Base-by-base conservation (phyloP, 345 rosid species). In the Pistacia vera region DNA sequence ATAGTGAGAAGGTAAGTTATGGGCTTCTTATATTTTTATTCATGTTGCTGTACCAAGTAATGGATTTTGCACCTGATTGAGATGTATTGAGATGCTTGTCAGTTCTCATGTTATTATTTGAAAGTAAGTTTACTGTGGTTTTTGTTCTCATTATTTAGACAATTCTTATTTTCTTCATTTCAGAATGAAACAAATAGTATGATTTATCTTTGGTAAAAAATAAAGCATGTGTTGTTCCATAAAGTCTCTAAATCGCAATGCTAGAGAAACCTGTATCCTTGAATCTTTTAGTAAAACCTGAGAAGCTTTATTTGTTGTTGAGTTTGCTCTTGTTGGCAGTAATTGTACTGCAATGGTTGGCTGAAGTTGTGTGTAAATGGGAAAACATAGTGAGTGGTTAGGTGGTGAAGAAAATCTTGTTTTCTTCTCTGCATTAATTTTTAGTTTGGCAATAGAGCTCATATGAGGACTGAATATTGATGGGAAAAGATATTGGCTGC, bases 1-100 rank as follows among this genome's bases (percentile, higher is more conserved):
- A 90, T 48, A 70, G 60, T 64, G 85, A 83, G 18, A 91, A 85
- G 92, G 98, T 92, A 71, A 67, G 38, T 48, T 56, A 62, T 41
- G 0, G n/a, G 20, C 6, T 62, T 25, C 52, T 14, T 36, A 35
- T 30, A 20, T 70, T 56, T 56, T 60, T 46, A 5, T n/a, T 30
- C 35, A 44, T 63, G 20, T 28, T 28, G 41, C 33, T 4, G 0
- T 25, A 63, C 49, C 35, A 14, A 20, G 63, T 46, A 22, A 61
- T 33, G 33, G 67, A 11, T 62, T 72, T 52, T 73, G 60, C 54
- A 22, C 28, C 16, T 73, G 49, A 73, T 73, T 35, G n/a, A 14
- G 12, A 51, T 46, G 11, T 17, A 60, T 55, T 25, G 14, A 60
- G 20, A 48, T 61, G 16, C 10, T 12, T 61, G 17, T 35, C 73